These are phyloP conservation scores for Annulohypoxylon stygium DNA, from an alignment of 495 filamentous ascomycete genomes.

Conservation along the genomic window DNA sequence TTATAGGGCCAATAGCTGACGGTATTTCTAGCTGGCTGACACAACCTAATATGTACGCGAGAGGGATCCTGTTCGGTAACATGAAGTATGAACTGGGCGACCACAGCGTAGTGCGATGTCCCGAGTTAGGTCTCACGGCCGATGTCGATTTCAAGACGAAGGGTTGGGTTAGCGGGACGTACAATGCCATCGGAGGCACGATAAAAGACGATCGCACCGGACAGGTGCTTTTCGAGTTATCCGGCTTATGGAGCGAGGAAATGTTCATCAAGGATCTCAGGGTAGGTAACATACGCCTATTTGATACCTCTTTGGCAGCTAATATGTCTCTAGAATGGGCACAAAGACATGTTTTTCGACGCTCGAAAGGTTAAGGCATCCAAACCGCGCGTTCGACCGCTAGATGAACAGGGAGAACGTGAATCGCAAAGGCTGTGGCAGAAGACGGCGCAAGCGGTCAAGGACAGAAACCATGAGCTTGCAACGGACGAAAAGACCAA, in stretches of 20 bases:
- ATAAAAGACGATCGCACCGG: conserved; percentile 92
- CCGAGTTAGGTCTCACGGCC: conserved; percentile 85
- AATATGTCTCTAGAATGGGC: conserved; percentile 72
- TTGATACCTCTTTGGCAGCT: background rate
- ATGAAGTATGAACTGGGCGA: conserved; percentile 99
- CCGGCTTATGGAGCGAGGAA: conserved; percentile 92
- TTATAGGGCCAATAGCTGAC: conserved; percentile 14
- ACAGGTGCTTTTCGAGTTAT: conserved; percentile 88
- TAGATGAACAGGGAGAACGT: conserved; percentile 88
- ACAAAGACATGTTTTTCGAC: conserved; percentile 91
- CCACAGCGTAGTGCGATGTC: conserved; percentile 93
- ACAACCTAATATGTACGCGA: conserved; percentile 99
- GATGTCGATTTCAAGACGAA: conserved; percentile 99
- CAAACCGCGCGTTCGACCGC: conserved; percentile 77
- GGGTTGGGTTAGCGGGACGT: conserved; percentile 95
- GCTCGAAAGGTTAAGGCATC: conserved; percentile 81
- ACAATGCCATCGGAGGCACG: conserved; percentile 93
- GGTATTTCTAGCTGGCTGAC: conserved; percentile 68
- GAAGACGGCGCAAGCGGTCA: conserved; percentile 82
- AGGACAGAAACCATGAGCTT: conserved; percentile 83
- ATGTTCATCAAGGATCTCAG: conserved; percentile 88
- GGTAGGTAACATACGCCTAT: conserved; percentile 62
- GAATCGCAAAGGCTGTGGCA: conserved; percentile 92
- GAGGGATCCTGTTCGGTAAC: conserved; percentile 96
- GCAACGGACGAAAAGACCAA: conserved; percentile 96